Conservation (phyloP, 192 early-diverging fungal genomes). For the Coemansia interrupta region DNA sequence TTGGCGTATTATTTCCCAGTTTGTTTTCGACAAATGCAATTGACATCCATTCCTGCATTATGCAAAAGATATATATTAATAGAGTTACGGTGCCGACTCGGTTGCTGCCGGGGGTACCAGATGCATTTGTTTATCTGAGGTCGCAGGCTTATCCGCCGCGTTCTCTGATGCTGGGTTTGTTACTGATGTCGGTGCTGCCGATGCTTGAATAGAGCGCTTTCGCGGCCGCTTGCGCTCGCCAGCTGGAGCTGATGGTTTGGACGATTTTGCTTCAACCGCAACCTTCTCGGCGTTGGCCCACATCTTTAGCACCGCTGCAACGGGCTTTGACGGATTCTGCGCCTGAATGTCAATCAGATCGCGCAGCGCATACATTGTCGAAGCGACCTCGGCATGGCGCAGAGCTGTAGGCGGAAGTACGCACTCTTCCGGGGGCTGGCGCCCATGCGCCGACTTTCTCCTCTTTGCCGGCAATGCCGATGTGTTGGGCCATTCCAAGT, state of each 20-base stretch:
- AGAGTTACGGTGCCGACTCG: neutral
- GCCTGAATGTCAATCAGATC: slow-evolving; percentile 22
- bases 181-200: neutral
- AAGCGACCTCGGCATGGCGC: slow-evolving; percentile 42
- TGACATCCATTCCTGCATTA: no score
- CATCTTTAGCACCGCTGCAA: slow-evolving; percentile 7
- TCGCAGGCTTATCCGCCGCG: no score
- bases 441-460: slow-evolving; percentile 39
- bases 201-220: slow-evolving; percentile 3
- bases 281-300: slow-evolving; percentile 18
- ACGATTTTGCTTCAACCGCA: neutral
- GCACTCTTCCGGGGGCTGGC: slow-evolving; percentile 42
- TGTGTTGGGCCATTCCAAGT: slow-evolving; percentile 40
- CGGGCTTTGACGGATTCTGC: slow-evolving; percentile 3
- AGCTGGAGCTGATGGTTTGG: neutral
- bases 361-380: slow-evolving; percentile 24
- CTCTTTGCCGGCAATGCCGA: slow-evolving; percentile 17
- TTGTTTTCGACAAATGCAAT: slow-evolving; percentile 9
- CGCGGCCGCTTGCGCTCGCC: slow-evolving; percentile 2
- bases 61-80: neutral
- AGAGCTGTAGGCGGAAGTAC: slow-evolving; percentile 26
- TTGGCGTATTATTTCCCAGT: slow-evolving; percentile 27
- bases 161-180: no score
- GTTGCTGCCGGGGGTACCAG: neutral
- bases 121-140: neutral